Evolutionary conservation across 1,139 yeast species (phyloP), one percentile per base, ranked within the genome.

Genomic region (Blastobotrys capitulatus): DNA sequence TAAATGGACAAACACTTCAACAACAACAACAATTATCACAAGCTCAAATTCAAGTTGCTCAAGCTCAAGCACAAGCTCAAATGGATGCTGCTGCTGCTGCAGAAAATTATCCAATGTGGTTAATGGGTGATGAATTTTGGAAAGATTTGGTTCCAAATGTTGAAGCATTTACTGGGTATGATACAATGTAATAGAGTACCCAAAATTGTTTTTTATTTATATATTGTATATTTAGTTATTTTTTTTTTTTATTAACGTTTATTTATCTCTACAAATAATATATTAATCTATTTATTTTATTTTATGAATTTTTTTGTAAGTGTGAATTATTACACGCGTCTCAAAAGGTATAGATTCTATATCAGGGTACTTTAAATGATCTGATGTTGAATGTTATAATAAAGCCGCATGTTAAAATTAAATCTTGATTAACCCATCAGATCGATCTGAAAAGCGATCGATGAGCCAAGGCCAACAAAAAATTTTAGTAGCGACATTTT

Each of bases 61-160:
- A 8, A 27, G 18, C 26, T 8, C 29, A 39, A 26, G 22, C 19
- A 43, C 26, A 38, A 18, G 34, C 36, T 27, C 43, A 31, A 18
- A 8, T 22, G 35, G 35, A 26, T 7, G 46, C 49, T 16, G 48
- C 45, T 8, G n/a, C 22, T 4, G 48, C 31, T n/a, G 56, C 53
- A 6, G 58, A 56, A 9, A 60, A 51, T 6, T 56, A 56, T 38
- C 59, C 64, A 8, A 41, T 48, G 6, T 62, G 66, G 66, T 52
- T 60, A 19, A 53, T 57, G 38, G 56, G 58, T 13, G 66, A 62
- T 37, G 65, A 61, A 34, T 62, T 63, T 45, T 63, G 66, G 66
- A 59, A 56, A 45, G 66, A 63, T 29, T 45, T 63, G 26, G 61
- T 62, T 5, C 63, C 66, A 2, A 61, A 59, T 36, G 61, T 60